Conservation (phyloP, 352 stramenopile species). For the Phytopythium kandeliae region DNA sequence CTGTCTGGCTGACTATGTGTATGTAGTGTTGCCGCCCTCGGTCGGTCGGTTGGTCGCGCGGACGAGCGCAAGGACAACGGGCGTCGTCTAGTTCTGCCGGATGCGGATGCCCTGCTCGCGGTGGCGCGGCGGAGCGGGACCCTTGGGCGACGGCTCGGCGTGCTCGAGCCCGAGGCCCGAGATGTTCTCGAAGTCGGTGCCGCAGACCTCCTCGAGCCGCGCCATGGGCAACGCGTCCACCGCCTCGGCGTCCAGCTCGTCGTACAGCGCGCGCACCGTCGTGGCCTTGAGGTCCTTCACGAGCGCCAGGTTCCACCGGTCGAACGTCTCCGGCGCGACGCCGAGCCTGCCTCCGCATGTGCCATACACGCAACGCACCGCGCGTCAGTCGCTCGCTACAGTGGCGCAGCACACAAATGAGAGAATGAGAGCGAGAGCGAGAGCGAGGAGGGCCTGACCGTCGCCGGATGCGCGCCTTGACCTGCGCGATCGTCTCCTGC, state of each 20-base stretch:
- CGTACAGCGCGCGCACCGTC: constrained; percentile 37
- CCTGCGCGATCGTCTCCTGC: constrained; percentile 50
- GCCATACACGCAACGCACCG: constrained; percentile 10
- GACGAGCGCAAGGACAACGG: too few relatives aligned
- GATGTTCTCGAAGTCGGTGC: constrained; percentile 44
- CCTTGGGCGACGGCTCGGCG: constrained; percentile 37
- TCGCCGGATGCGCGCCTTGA: constrained; percentile 69
- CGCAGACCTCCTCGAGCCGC: constrained; percentile 56
- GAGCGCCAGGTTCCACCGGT: constrained; percentile 63
- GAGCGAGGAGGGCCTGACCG: constrained; percentile 17
- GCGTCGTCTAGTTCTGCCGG: constrained; percentile 58
- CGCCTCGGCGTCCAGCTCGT: constrained; percentile 55
- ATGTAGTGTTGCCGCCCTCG: too few relatives aligned
- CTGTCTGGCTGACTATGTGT: too few relatives aligned
- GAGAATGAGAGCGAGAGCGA: too few relatives aligned
- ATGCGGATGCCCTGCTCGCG: constrained; percentile 84
- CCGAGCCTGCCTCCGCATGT: constrained; percentile 71
- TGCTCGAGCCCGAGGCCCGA: constrained; percentile 68
- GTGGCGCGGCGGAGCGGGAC: constrained; percentile 11
- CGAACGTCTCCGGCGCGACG: constrained; percentile 59
- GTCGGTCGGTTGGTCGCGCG: too few relatives aligned
- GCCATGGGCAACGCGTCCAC: constrained; percentile 52
- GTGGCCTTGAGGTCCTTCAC: constrained; percentile 77
- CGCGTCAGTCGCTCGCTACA: too few relatives aligned
- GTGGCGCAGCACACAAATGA: constrained; percentile 10